Evolutionary conservation across 257 asterid species (phyloP), one percentile per base, ranked within the genome.

Genomic region (Jaltomata sinuosa): DNA sequence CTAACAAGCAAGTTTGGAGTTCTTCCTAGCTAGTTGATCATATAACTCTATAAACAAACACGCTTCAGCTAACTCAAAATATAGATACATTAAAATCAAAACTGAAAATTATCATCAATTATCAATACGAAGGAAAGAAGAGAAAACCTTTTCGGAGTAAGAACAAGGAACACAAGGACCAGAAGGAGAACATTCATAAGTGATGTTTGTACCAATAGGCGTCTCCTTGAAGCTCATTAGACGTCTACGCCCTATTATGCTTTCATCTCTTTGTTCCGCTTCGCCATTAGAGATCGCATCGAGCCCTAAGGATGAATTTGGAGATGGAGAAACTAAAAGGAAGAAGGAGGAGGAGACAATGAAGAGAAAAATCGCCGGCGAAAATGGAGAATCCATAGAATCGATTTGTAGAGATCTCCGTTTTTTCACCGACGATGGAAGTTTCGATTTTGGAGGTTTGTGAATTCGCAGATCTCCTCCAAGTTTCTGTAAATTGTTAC

Each of bases 161-260:
- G 94, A 89, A 87, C 99, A 96, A 16, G 96, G 95, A 57, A 96
- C 89, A 87, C 99, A 96, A 81, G 99, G 98, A 53, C 99, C 99
- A 31, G 98, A 94, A 86, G 97, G 99, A 62, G 98, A 93, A 90
- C 99, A 96, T 84, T 93, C 98, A 78, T 89, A 96, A 59, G 95
- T 92, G 61, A 88, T 81, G 86, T 96, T 96, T 88, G 97, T 96
- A 83, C 98, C 98, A 87, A 79, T 88, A 11, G 97, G 94, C 54
- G 92, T 94, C 89, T 96, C 99, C 87, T 91, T 96, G 64, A 94
- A 86, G 57, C 97, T 87, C 97, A 90, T 85, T 68, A 96, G 86
- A 69, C 62, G 82, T 90, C 98, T 93, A 25, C 95, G 84, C 47
- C 86, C 91, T 6, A 36, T 27, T 29, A 27, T 55, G 19, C 34